Conservation (phyloP, 2,329 filamentous ascomycete species). For the Ophiostoma montium region DNA sequence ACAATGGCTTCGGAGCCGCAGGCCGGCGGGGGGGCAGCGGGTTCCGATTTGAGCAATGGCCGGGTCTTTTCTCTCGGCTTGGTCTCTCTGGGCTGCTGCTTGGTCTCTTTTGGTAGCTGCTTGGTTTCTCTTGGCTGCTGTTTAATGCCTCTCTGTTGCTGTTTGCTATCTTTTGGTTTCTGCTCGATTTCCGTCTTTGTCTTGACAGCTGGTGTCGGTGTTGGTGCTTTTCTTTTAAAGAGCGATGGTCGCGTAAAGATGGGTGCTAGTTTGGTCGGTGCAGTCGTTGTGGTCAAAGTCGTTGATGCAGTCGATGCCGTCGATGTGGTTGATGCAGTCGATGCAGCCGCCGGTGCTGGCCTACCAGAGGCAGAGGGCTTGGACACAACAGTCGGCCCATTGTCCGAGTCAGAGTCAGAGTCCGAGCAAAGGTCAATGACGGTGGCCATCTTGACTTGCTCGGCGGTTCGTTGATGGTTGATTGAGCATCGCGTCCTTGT, state of each 20-base stretch:
- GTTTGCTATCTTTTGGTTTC: background rate
- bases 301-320: background rate
- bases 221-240: background rate
- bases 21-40: background rate
- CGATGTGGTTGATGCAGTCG: background rate
- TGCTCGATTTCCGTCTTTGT: background rate
- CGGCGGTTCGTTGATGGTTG: background rate
- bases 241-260: background rate
- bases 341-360: background rate
- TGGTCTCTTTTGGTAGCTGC: background rate
- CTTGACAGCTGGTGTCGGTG: background rate
- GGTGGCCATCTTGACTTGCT: background rate
- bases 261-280: background rate
- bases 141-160: background rate
- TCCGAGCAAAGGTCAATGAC: slow-evolving; percentile 8
- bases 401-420: slow-evolving; percentile 2
- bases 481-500: background rate
- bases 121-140: background rate
- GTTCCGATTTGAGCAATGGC: background rate
- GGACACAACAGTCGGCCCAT: no score
- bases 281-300: background rate
- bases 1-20: slow-evolving; percentile 22
- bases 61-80: background rate
- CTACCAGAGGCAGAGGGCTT: background rate
- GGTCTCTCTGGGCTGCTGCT: background rate